A percentile compares a stretch with the other conserved stretches of the same genome.
Conservation (phyloP, 2,329 filamentous ascomycete genomes). For the Fusarium siculi region DNA sequence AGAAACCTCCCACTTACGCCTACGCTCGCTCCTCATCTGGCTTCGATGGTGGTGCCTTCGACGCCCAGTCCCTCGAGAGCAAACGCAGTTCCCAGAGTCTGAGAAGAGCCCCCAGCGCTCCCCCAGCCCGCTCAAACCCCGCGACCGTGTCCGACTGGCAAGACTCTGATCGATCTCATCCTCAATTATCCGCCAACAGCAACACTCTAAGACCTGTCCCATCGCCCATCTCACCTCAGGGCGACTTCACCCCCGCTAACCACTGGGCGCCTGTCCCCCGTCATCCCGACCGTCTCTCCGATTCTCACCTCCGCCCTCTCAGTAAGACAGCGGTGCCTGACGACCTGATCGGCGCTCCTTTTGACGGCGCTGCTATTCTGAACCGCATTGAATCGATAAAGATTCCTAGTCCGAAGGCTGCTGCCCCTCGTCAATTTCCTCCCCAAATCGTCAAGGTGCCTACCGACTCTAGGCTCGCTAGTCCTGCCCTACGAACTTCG, state of each 20-base stretch:
- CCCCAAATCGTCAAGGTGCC: conserved; percentile 59
- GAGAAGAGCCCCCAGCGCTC: conserved; percentile 69
- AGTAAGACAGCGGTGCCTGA: conserved; percentile 53
- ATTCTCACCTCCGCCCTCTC: conserved; percentile 41
- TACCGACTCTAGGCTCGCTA: conserved; percentile 61
- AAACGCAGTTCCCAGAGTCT: conserved; percentile 73
- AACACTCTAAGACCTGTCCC: conserved; percentile 55
- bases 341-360: conserved; percentile 72
- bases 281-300: conserved; percentile 44
- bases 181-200: conserved; percentile 54
- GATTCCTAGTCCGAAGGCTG: conserved; percentile 46
- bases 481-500: conserved; percentile 71
- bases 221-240: conserved; percentile 58
- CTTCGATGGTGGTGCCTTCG: conserved; percentile 61
- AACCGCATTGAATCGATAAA: conserved; percentile 68
- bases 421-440: conserved; percentile 44
- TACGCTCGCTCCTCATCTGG: conserved; percentile 60
- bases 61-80: conserved; percentile 68
- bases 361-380: conserved; percentile 71
- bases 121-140: conserved; percentile 59
- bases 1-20: conserved; percentile 67
- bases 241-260: conserved; percentile 57
- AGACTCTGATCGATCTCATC: conserved; percentile 45
- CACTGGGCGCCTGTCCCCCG: conserved; percentile 44
- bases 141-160: conserved; percentile 62